A percentile compares a stretch with the other conserved stretches of the same genome.
Conservation (phyloP, 768 basidiomycete genomes). For the Termitomyces sp. region DNA sequence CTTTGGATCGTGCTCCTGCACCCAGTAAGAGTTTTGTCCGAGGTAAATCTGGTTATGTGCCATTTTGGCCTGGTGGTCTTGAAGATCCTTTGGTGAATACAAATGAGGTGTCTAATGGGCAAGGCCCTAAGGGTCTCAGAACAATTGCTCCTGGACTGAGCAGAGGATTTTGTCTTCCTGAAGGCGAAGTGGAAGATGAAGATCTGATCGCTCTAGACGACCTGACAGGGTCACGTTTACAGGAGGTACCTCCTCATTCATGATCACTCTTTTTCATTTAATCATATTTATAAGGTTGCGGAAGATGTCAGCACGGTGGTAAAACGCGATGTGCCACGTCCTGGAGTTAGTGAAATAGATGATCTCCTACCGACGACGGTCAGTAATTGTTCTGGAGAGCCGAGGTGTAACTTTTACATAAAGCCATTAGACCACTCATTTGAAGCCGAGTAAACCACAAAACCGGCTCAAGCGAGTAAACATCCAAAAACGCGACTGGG, state of each 20-base stretch:
- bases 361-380: conserved; percentile 68
- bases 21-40: conserved; percentile 79
- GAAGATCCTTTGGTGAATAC: conserved; percentile 50
- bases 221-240: conserved; percentile 1
- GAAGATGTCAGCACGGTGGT: conserved; percentile 12
- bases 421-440: conserved; percentile 42
- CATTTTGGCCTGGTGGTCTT: conserved; percentile 92
- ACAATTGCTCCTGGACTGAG: conserved; percentile 79
- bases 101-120: conserved; percentile 21
- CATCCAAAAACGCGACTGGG: conserved; percentile 89
- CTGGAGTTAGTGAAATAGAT: conserved; percentile 54
- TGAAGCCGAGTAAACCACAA: conserved; percentile 46
- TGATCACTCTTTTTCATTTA: not conserved
- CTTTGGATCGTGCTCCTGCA: conserved; percentile 79
- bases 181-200: conserved; percentile 41
- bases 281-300: not conserved
- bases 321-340: conserved; percentile 5
- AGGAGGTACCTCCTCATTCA: conserved; percentile 10
- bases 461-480: conserved; percentile 37
- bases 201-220: conserved; percentile 28
- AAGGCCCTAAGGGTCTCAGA: conserved; percentile 43
- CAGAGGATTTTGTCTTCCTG: conserved; percentile 70
- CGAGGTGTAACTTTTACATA: conserved; percentile 3
- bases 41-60: conserved; percentile 89
- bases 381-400: conserved; percentile 1